Conservation (phyloP, 2,329 filamentous ascomycete genomes). For the Coniochaeta sp. region DNA sequence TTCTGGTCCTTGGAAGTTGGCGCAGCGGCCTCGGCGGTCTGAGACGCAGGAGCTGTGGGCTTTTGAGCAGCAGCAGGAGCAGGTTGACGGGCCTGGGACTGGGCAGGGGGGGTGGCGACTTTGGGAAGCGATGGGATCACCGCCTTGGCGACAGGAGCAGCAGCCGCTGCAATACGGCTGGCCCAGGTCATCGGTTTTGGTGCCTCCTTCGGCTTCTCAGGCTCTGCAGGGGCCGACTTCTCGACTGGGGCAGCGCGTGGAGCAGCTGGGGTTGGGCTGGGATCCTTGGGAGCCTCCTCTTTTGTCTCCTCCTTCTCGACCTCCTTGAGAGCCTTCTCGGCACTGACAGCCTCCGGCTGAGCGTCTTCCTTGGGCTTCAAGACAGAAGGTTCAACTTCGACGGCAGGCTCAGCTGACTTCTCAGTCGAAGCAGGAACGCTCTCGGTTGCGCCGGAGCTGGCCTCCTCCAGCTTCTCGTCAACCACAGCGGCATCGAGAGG, state of each 20-base stretch:
- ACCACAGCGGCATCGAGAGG: conserved; percentile 45
- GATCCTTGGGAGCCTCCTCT: conserved; percentile 63
- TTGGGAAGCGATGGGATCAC: conserved; percentile 49
- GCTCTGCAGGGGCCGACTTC: conserved; percentile 29
- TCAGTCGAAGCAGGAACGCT: conserved; percentile 33
- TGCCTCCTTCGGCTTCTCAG: conserved; percentile 38
- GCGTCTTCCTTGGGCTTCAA: conserved; percentile 28
- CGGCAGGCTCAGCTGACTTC: conserved; percentile 23
- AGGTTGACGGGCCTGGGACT: conserved; percentile 39
- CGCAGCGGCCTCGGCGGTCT: conserved; percentile 24
- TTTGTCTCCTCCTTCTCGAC: conserved; percentile 47
- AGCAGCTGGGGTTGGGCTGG: conserved; percentile 46
- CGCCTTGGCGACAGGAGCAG: conserved; percentile 39
- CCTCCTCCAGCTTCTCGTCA: conserved; percentile 71
- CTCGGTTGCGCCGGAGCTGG: conserved; percentile 28
- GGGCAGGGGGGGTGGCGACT: conserved; percentile 44
- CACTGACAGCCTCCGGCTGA: conserved; percentile 26
- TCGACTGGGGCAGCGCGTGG: conserved; percentile 35
- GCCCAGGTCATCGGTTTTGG: conserved; percentile 70
- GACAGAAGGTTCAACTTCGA: conserved; percentile 22
- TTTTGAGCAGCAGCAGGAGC: conserved; percentile 28
- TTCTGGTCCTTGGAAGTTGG: conserved; percentile 42
- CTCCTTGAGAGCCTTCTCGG: conserved; percentile 44
- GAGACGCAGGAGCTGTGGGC: conserved; percentile 27
- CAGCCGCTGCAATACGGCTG: conserved; percentile 55